Percentiles rank a stretch among this genome's conserved stretches.
phyloP scores from a whole-genome alignment of 1,284 basidiomycete species.

The Mycosarcoma maydis region DNA sequence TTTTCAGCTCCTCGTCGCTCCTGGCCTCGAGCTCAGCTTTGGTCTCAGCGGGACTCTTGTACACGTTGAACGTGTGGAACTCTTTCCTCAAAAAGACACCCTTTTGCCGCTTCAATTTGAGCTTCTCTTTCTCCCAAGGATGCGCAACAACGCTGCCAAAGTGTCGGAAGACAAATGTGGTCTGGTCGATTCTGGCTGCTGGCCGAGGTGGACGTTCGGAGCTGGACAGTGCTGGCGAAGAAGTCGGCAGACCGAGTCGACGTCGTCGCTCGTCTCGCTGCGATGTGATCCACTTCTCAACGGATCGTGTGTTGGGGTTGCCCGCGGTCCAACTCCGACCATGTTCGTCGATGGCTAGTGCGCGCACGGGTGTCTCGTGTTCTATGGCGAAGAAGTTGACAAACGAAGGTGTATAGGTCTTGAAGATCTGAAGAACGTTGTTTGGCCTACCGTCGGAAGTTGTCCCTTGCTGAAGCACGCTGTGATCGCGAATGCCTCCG shows the following conservation, averaged over 20 bases:
- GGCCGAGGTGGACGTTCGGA: slow-evolving; percentile 29
- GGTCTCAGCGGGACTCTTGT: slow-evolving; percentile 30
- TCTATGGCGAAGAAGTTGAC: slow-evolving; percentile 40
- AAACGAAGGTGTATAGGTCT: slow-evolving; percentile 52
- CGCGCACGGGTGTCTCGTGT: slow-evolving; percentile 24
- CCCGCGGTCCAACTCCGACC: slow-evolving; percentile 50
- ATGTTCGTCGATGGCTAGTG: slow-evolving; percentile 36
- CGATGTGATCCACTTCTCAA: slow-evolving; percentile 31
- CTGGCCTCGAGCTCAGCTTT: slow-evolving; percentile 32
- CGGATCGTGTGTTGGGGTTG: slow-evolving; percentile 27
- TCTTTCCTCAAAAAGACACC: slow-evolving; percentile 43
- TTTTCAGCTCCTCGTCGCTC: slow-evolving; percentile 16
- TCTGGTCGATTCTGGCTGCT: slow-evolving; percentile 41
- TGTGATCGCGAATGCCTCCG: slow-evolving; percentile 30
- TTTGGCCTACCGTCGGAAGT: slow-evolving; percentile 11
- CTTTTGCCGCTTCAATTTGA: slow-evolving; percentile 29
- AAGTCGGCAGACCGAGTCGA: slow-evolving; percentile 13
- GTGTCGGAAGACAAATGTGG: slow-evolving; percentile 43
- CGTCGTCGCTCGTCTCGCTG: slow-evolving; percentile 29
- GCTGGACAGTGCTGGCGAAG: slow-evolving; percentile 5
- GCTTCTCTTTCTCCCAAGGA: slow-evolving; percentile 46
- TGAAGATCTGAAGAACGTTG: slow-evolving; percentile 18
- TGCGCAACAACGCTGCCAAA: slow-evolving; percentile 38
- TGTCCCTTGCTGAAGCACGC: slow-evolving; percentile 1
- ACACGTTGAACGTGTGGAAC: slow-evolving; percentile 42